A percentile compares a stretch with the other conserved stretches of the same genome.
Conservation (phyloP, 1,139 yeast genomes). For the Pichia sp. region DNA sequence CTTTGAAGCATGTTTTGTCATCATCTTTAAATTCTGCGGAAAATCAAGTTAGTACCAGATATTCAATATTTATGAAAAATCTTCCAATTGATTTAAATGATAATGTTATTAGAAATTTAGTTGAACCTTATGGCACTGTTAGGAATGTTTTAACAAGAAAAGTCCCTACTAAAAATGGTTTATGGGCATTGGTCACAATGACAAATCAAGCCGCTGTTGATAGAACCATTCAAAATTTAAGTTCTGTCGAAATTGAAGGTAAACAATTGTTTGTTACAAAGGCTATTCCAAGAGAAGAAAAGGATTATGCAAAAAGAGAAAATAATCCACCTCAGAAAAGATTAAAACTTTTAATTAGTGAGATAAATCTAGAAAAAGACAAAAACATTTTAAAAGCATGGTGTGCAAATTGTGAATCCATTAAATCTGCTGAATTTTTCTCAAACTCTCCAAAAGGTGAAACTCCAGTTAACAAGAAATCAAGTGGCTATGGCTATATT, state of each 20-base stretch:
- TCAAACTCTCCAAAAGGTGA: constrained; percentile 15
- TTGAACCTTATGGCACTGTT: constrained; percentile 37
- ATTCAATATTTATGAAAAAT: constrained; percentile 41
- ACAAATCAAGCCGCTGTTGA: constrained; percentile 29
- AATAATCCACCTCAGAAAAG: constrained; percentile 16
- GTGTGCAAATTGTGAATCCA: constrained; percentile 22
- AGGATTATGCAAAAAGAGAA: constrained; percentile 20
- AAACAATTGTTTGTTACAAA: constrained; percentile 28
- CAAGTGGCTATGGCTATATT: constrained; percentile 27
- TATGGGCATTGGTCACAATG: constrained; percentile 43
- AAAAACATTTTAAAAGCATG: constrained; percentile 19
- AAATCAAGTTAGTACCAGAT: constrained; percentile 24
- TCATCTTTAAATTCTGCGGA: not conserved
- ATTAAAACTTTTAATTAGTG: constrained; percentile 23
- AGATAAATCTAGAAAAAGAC: constrained; percentile 20
- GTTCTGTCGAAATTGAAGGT: constrained; percentile 24
- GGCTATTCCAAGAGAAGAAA: constrained; percentile 29
- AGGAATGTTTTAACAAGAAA: constrained; percentile 35
- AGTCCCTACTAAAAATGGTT: constrained; percentile 33
- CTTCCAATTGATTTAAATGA: constrained; percentile 35
- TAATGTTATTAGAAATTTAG: constrained; percentile 31
- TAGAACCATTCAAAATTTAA: constrained; percentile 23
- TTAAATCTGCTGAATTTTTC: constrained; percentile 24
- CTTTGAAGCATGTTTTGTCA: not conserved
- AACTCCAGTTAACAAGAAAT: constrained; percentile 8